Evolutionary conservation across 208 protist genomes (phyloP).

Genomic region (Acanthamoeba royreba): DNA sequence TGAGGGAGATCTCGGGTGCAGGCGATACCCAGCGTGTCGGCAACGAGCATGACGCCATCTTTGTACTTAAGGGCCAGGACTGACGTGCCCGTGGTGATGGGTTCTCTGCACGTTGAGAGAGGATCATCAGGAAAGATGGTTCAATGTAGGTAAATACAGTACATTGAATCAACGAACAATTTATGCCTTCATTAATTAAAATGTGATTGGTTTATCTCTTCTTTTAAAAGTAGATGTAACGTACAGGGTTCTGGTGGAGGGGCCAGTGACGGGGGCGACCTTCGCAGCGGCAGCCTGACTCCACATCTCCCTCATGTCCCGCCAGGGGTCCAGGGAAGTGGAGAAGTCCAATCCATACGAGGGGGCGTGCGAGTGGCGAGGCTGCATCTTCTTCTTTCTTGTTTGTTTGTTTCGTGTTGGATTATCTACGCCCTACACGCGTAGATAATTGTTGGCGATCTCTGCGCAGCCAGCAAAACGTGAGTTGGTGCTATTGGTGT

Average conservation of each 20-base stretch:
- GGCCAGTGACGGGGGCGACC: not conserved
- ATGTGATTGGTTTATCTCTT: not conserved
- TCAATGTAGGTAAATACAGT: not conserved
- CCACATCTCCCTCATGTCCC: not conserved
- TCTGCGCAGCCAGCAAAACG: not conserved
- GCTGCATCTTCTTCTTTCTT: not conserved
- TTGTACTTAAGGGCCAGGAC: conserved; percentile 96
- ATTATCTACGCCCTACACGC: not conserved
- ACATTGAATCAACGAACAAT: not conserved
- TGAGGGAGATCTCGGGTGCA: not conserved
- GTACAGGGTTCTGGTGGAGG: not conserved
- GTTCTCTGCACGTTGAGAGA: conserved; percentile 58
- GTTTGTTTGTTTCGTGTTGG: not conserved
- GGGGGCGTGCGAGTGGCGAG: not conserved
- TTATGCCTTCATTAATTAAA: not conserved
- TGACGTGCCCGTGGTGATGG: conserved; percentile 94
- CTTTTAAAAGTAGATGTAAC: not conserved
- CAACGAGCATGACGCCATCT: conserved; percentile 92
- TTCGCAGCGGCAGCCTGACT: not conserved
- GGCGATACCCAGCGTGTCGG: conserved; percentile 83
- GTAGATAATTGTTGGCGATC: too few species aligned
- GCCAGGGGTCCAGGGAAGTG: not conserved
- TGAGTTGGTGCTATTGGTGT: not conserved
- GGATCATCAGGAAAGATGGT: not conserved
- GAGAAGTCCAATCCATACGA: not conserved